Conservation (phyloP, 2,329 filamentous ascomycete genomes). For the Thielaviopsis musarum region DNA sequence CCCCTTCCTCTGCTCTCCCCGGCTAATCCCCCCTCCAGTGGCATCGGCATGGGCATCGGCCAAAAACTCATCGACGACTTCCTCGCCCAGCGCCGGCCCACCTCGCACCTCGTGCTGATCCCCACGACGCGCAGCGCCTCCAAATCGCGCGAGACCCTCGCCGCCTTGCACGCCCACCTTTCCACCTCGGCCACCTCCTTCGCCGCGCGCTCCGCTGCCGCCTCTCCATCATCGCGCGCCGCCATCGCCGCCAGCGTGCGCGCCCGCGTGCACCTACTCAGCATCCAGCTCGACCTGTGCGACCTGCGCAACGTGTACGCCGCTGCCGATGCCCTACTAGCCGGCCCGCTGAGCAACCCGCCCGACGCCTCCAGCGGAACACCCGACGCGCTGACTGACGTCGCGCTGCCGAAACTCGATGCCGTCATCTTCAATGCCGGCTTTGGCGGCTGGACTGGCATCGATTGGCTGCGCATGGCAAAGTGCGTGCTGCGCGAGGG, state of each 20-base stretch:
- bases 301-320: conserved; percentile 33
- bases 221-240: conserved; percentile 37
- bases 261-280: conserved; percentile 39
- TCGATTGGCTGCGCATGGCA: conserved; percentile 29
- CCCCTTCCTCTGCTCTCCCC: not conserved
- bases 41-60: conserved; percentile 70
- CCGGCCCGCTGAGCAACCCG: conserved; percentile 29
- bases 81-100: conserved; percentile 47
- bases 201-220: conserved; percentile 32
- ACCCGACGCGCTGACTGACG: conserved; percentile 22
- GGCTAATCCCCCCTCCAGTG: conserved; percentile 33
- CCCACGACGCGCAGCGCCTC: conserved; percentile 61
- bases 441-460: conserved; percentile 68
- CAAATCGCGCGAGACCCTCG: conserved; percentile 60
- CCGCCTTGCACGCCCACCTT: conserved; percentile 46
- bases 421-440: conserved; percentile 74
- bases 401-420: conserved; percentile 55
- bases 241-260: conserved; percentile 27
- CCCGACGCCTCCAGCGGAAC: conserved; percentile 18
- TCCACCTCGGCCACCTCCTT: conserved; percentile 27
- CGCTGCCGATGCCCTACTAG: conserved; percentile 30
- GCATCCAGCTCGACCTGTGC: conserved; percentile 43
- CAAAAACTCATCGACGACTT: conserved; percentile 83
- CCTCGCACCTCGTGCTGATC: conserved; percentile 59
- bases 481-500: conserved; percentile 37